phyloP scores from a whole-genome alignment of 768 basidiomycete species.

The Exidia glandulosa region DNA sequence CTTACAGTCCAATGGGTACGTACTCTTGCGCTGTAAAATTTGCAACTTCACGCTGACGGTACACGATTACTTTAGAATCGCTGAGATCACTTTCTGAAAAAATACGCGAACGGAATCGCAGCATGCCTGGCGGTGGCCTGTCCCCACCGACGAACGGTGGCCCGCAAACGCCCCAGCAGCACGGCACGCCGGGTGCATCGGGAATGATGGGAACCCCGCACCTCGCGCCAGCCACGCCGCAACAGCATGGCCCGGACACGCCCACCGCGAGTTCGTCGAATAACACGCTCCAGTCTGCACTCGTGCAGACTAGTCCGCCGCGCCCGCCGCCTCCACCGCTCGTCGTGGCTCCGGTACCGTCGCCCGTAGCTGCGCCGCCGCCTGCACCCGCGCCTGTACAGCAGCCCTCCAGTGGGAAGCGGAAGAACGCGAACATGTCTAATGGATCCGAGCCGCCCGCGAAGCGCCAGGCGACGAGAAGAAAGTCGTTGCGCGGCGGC shows the following conservation, averaged over 20 bases:
- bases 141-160: constrained; percentile 1
- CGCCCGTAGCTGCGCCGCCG: constrained; percentile 26
- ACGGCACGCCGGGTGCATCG: background rate
- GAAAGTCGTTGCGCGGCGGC: constrained; percentile 30
- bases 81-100: constrained; percentile 28
- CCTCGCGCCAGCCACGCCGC: background rate
- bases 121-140: background rate
- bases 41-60: constrained; percentile 11
- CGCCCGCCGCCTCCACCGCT: constrained; percentile 12
- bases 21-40: constrained; percentile 8
- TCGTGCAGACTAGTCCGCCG: background rate
- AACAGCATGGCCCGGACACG: constrained; percentile 7
- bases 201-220: background rate
- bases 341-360: constrained; percentile 2
- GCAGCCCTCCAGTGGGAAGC: constrained; percentile 9
- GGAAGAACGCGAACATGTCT: background rate
- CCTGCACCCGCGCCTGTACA: constrained; percentile 17
- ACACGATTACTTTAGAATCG: constrained; percentile 25
- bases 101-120: constrained; percentile 20
- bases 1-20: background rate
- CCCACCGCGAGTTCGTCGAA: too few relatives aligned
- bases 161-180: background rate
- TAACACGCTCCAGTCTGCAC: background rate
- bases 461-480: constrained; percentile 36
- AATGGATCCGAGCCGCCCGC: constrained; percentile 20